Conservation (phyloP, 2,329 filamentous ascomycete species). For the Coniella lustricola region DNA sequence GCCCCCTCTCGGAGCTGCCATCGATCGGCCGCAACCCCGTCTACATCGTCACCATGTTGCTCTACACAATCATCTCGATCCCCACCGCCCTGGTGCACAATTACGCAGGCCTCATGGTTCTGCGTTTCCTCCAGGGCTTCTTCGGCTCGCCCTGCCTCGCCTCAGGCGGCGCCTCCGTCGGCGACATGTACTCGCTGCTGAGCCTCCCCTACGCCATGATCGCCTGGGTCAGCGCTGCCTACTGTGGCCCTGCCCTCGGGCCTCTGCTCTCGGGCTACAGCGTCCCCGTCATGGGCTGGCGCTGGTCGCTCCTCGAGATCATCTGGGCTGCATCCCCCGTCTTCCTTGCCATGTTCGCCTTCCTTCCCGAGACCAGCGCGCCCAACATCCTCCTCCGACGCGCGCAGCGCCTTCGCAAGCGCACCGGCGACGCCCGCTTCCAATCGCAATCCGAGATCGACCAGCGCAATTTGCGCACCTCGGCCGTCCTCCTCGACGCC, state of each 20-base stretch:
- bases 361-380: slow-evolving; percentile 57
- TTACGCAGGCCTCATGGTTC: slow-evolving; percentile 56
- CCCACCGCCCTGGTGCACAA: slow-evolving; percentile 57
- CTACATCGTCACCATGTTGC: slow-evolving; percentile 59
- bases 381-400: slow-evolving; percentile 55
- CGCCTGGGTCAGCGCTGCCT: slow-evolving; percentile 48
- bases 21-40: slow-evolving; percentile 56
- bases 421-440: slow-evolving; percentile 50
- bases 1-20: slow-evolving; percentile 52
- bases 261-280: slow-evolving; percentile 55
- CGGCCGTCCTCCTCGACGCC: slow-evolving; percentile 43
- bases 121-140: slow-evolving; percentile 59
- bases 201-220: slow-evolving; percentile 52
- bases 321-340: slow-evolving; percentile 54
- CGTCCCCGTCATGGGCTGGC: slow-evolving; percentile 50
- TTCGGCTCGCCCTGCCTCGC: slow-evolving; percentile 60
- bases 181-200: slow-evolving; percentile 48
- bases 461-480: slow-evolving; percentile 44
- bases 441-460: slow-evolving; percentile 59
- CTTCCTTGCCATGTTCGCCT: slow-evolving; percentile 53
- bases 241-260: slow-evolving; percentile 44
- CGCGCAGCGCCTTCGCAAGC: slow-evolving; percentile 52
- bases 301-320: slow-evolving; percentile 59
- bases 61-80: slow-evolving; percentile 62
- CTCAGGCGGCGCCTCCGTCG: slow-evolving; percentile 45